Base-by-base conservation (phyloP, 1,284 basidiomycete species). In the Cutaneotrichosporon dermatis region DNA sequence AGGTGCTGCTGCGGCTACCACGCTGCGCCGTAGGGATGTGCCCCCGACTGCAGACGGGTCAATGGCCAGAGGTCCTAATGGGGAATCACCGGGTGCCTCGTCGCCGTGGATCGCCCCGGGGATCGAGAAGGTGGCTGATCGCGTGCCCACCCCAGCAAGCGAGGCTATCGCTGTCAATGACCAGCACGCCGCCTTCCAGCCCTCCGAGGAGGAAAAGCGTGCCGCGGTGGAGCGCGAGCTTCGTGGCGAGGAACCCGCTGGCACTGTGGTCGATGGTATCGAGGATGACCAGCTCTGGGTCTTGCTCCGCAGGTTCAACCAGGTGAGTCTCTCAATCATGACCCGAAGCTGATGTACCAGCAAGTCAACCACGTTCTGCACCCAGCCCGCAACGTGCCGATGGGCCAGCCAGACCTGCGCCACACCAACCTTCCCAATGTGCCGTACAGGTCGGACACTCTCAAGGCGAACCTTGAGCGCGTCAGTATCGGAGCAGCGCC, bases 381-480 rank as follows among this genome's bases (percentile, higher is more conserved):
- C 66, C 76, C 75, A 1, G 72, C 76, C 2, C 62, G 66, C 25
- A 60, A 66, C 25, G 66, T 76, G 0, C 78, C 79, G 0, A 57
- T 69, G 0, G 63, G 59, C 43, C 74, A 81, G 56, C 80, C 79
- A 11, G 80, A 64, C 54, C 54, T 64, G 15, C 62, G 62, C 36
- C 40, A 40, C 3, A 54, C 57, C 12, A 37, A n/a, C 46, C 54
- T 59, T 34, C 57, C 59, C 45, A 40, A 63, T 49, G 50, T 56
- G 1, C 54, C 79, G 1, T 80, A 74, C 57, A 74, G 79, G 61
- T 74, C 75, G 1, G 79, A 80, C 54, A 68, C 72, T 15, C 70
- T 81, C 61, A 76, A 77, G 63, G 70, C 81, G 25, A 83, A 82
- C 58, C 69, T 85, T 13, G 83, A 84, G 64, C 73, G 84, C 1